Evolutionary conservation across 2,329 filamentous ascomycete species (phyloP), one percentile per base, ranked within the genome.

Genomic region (Macroventuria anomochaeta): DNA sequence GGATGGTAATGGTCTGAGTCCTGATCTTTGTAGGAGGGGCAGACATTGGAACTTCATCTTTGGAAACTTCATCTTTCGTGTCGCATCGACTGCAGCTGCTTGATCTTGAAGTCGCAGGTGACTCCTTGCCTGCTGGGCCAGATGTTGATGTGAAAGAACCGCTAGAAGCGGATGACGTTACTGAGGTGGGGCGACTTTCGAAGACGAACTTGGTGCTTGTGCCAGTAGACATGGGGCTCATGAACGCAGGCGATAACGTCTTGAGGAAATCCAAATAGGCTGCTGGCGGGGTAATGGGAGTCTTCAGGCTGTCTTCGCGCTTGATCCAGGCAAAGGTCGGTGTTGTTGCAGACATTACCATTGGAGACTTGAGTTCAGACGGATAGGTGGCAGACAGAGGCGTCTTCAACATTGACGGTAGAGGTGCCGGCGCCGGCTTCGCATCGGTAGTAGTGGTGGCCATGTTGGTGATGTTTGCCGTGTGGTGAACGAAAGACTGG

Each of bases 241-340:
- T 85, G 53, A 92, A 81, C 15, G 88, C 80, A 0, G 84, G 84
- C 1, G 84, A 88, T 77, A 96, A 86, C 55, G 88, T 87, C 77
- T 92, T 93, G 59, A 97, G 86, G 71, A 97, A 97, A 70, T 97
- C 92, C 63, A 91, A 88, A 73, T 97, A 97, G 53, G 93, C 93
- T 18, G 85, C 81, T 3, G 93, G 93, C 46, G 93, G 93, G 44
- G 90, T 96, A 74, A 97, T 96, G 41, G 93, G 93, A 4, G 93
- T 97, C 77, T 87, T 88, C 53, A 86, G 76, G 37, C 81, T 76
- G 54, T 87, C 83, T 63, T 89, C 83, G 48, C 79, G 78, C 75
- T 93, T 93, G 80, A 93, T 84, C 64, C 57, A 66, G 55, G 67
- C 63, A 17, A 85, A 80, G 39, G 81, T 81, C 43, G 78, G 79